These are phyloP conservation scores for Chenopodium album DNA, from an alignment of 148 eudicot genomes.

Conservation along the genomic window DNA sequence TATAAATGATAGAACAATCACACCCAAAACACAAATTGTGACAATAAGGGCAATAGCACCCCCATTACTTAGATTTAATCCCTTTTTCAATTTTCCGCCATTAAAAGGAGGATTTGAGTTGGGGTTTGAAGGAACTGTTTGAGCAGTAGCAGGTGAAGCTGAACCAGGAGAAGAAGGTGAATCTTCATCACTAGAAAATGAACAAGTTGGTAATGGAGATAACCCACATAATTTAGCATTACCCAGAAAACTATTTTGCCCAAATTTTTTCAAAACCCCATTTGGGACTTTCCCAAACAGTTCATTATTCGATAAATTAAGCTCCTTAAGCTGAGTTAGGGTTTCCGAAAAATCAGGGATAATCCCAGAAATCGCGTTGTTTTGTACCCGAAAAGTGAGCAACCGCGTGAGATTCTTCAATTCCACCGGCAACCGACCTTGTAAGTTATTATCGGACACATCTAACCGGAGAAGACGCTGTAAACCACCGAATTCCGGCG, in stretches of 20 bases:
- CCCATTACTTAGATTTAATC: conserved; percentile 46
- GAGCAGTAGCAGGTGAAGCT: conserved; percentile 32
- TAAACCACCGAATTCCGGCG: conserved; percentile 42
- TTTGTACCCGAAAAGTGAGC: conserved; percentile 60
- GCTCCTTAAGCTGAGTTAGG: conserved; percentile 34
- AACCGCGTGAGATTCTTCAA: conserved; percentile 45
- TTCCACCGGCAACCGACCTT: conserved; percentile 51
- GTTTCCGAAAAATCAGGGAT: conserved; percentile 46
- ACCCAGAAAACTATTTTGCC: conserved; percentile 59
- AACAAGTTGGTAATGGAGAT: conserved; percentile 48
- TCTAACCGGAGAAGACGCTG: conserved; percentile 64
- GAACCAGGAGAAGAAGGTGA: conserved; percentile 4
- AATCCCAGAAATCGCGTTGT: conserved; percentile 70
- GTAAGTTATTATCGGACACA: conserved; percentile 68
- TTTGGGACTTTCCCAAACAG: conserved; percentile 50
- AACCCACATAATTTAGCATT: conserved; percentile 70
- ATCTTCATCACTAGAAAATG: conserved; percentile 29
- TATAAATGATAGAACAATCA: conserved; percentile 43
- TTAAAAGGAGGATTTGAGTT: conserved; percentile 43
- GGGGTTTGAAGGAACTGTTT: conserved; percentile 69
- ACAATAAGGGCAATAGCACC: conserved; percentile 51
- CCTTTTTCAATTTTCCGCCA: conserved; percentile 24
- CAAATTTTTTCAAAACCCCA: conserved; percentile 37
- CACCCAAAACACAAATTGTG: conserved; percentile 40
- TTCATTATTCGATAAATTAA: conserved; percentile 71